These are phyloP conservation scores for Sporothrix protearum DNA, from an alignment of 2,329 filamentous ascomycete genomes.

Conservation along the genomic window DNA sequence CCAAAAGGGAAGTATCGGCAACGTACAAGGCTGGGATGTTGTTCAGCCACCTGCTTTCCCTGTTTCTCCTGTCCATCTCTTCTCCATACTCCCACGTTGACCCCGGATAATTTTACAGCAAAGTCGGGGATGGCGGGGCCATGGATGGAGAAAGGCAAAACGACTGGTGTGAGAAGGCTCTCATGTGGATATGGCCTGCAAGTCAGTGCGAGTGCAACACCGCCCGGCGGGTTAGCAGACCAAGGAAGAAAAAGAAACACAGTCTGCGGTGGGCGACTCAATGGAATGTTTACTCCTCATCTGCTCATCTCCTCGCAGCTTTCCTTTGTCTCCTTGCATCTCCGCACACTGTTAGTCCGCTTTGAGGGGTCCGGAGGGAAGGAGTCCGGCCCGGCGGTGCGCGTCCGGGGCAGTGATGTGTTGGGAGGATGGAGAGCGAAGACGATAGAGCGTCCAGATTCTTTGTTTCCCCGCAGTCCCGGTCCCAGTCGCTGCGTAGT, in stretches of 20 bases:
- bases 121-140: no score
- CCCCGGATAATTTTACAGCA: no score
- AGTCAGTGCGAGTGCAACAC: not conserved
- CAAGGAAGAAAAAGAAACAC: no score
- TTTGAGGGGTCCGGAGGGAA: slow-evolving; percentile 5
- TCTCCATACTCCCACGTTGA: no score
- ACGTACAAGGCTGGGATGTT: not conserved
- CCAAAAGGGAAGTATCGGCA: not conserved
- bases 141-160: not conserved
- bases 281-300: not conserved
- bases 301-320: not conserved
- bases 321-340: not conserved
- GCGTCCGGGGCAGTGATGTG: not conserved
- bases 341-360: not conserved
- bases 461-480: no score
- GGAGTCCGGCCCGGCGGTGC: slow-evolving; percentile 1
- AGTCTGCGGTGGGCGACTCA: no score
- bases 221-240: not conserved
- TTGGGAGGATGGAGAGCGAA: no score
- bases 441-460: not conserved
- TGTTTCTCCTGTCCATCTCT: no score
- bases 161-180: not conserved
- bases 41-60: no score
- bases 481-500: no score
- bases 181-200: no score